Percentiles rank a stretch among this genome's conserved stretches.
Evolutionary conservation across 306 rosid genomes (phyloP).

Genomic region (Dryas drummondii): DNA sequence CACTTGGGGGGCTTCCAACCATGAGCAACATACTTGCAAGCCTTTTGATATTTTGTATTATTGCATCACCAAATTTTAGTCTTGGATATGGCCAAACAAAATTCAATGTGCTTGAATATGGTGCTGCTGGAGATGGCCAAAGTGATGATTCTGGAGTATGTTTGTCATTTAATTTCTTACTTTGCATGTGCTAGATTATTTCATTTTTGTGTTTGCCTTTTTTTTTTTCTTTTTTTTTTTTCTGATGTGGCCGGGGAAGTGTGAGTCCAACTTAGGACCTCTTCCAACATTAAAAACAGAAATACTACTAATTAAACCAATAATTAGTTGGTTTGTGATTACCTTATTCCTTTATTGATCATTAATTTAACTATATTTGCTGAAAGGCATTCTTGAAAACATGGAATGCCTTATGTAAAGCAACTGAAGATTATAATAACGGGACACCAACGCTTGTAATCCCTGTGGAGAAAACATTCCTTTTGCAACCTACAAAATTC

Average conservation of each 20-base stretch:
- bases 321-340: too few species aligned
- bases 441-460: conserved; percentile 25
- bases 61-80: not conserved
- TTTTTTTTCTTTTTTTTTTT: not conserved
- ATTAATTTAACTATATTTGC: not conserved
- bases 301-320: too few species aligned
- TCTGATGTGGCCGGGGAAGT: not conserved
- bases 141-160: conserved; percentile 30
- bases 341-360: not conserved
- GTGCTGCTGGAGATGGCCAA: conserved; percentile 40
- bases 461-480: conserved; percentile 24
- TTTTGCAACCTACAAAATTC: conserved; percentile 9
- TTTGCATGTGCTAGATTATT: not conserved
- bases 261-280: too few species aligned
- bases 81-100: not conserved
- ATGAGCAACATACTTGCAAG: not conserved
- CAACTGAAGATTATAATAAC: not conserved
- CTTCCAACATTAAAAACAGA: too few species aligned
- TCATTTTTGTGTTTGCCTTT: not conserved
- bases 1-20: too few species aligned
- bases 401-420: conserved; percentile 37
- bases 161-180: too few species aligned
- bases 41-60: not conserved
- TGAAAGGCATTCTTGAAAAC: conserved; percentile 38
- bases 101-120: conserved; percentile 30